Evolutionary conservation across 2,329 filamentous ascomycete genomes (phyloP), one percentile per base, ranked within the genome.

Genomic region (Venturia carpophila): DNA sequence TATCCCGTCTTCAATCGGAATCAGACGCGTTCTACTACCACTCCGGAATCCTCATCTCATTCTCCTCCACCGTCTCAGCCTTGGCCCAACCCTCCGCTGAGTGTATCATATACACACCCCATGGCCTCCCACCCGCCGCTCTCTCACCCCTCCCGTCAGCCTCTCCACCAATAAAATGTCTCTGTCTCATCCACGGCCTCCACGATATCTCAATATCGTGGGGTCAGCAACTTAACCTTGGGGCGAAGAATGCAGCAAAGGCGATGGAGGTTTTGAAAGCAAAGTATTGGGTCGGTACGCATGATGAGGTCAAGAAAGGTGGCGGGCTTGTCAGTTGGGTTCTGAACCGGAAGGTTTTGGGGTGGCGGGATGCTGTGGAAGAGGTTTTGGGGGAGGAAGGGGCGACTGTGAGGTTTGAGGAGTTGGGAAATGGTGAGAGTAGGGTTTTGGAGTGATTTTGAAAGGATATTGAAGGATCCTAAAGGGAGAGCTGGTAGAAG

Each of bases 241-340:
- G 86, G 1, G 86, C 81, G 0, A 76, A 82, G 66, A 88, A 88
- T 69, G 86, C 83, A 0, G 73, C 87, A 19, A 76, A 81, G 66
- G 82, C 83, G 3, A 84, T 84, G 66, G 73, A 78, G 19, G 73
- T 80, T 5, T 73, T 83, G 39, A 75, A 78, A 1, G 82, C 84
- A 0, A 81, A 77, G 68, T 88, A 88, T 69, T 89, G 86, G 86
- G 74, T 88, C 21, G 81, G 80, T 0, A 88, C 86, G 34, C 86
- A 89, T 69, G 85, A 87, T 68, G 86, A 88, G 72, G 75, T 83
- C 5, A 88, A 88, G 73, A 79, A 73, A 64, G 85, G 84, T 0
- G 79, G 79, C 0, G 85, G 85, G 0, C 69, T 87, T 5, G 80
- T 88, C 11, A 79, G 73, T 1, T 80, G 76, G 75, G 82, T 74